Evolutionary conservation across 2,329 filamentous ascomycete genomes (phyloP).

Genomic region (Colletotrichum siamense): DNA sequence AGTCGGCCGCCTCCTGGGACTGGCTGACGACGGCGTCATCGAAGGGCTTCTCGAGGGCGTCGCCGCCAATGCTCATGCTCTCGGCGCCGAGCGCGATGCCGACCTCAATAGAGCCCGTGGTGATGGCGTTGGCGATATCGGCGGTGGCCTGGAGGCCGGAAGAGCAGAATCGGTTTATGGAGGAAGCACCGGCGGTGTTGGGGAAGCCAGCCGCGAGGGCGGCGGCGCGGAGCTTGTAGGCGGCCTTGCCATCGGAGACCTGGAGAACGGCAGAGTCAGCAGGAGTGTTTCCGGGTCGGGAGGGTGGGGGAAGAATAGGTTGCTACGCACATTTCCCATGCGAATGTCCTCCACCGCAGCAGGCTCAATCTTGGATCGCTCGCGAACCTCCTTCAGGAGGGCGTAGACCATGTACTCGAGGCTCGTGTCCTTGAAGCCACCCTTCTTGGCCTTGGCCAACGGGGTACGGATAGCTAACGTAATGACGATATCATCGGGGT

Average conservation of each 20-base stretch:
- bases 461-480: conserved; percentile 91
- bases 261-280: conserved; percentile 32
- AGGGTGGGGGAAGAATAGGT: background rate
- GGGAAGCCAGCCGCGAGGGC: conserved; percentile 92
- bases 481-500: conserved; percentile 95
- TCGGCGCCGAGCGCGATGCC: conserved; percentile 91
- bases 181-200: conserved; percentile 81
- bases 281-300: background rate
- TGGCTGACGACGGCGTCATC: conserved; percentile 73
- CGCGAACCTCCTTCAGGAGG: conserved; percentile 76
- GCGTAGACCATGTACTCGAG: conserved; percentile 88
- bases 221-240: conserved; percentile 90
- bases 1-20: conserved; percentile 81
- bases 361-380: conserved; percentile 79
- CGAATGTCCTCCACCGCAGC: conserved; percentile 87
- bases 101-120: conserved; percentile 79
- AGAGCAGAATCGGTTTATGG: conserved; percentile 95
- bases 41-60: conserved; percentile 75
- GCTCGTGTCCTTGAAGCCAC: conserved; percentile 91
- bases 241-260: conserved; percentile 84
- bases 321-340: conserved; percentile 78
- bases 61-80: conserved; percentile 79
- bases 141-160: conserved; percentile 95
- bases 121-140: conserved; percentile 91
- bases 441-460: conserved; percentile 86